Evolutionary conservation across 2,329 filamentous ascomycete genomes (phyloP).

Genomic region (Monascus ruber): DNA sequence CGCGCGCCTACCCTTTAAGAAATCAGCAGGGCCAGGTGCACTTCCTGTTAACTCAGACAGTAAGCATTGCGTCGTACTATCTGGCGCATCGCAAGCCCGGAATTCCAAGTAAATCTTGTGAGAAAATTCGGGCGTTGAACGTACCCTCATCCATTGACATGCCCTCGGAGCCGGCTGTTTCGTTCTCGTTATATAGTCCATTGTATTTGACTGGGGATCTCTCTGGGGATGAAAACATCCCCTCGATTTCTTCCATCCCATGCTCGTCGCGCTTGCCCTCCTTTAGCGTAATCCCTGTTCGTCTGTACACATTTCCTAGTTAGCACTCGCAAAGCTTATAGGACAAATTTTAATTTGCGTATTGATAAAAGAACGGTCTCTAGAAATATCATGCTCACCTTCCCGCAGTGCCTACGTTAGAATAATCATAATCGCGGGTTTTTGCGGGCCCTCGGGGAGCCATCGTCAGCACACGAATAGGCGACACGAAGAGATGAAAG

Average conservation of each 20-base stretch:
- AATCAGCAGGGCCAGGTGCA: slow-evolving; percentile 31
- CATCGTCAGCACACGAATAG: slow-evolving; percentile 11
- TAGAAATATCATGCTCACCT: slow-evolving; percentile 21
- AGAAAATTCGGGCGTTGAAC: slow-evolving; percentile 10
- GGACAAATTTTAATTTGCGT: background rate
- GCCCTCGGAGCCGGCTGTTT: slow-evolving; percentile 43
- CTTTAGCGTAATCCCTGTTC: slow-evolving; percentile 74
- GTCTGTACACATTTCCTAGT: slow-evolving; percentile 42
- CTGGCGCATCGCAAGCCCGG: no score
- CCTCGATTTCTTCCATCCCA: slow-evolving; percentile 79
- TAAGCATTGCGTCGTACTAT: slow-evolving; percentile 2
- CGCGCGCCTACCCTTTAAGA: slow-evolving; percentile 24
- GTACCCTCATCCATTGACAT: slow-evolving; percentile 56
- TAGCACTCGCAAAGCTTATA: slow-evolving; percentile 5
- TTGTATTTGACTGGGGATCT: slow-evolving; percentile 39
- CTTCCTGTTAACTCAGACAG: slow-evolving; percentile 19
- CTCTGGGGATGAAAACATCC: slow-evolving; percentile 78
- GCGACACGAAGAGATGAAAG: no score
- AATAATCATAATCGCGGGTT: slow-evolving; percentile 37
- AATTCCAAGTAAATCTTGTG: no score
- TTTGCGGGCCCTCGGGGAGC: slow-evolving; percentile 30
- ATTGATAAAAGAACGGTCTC: no score
- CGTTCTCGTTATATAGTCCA: slow-evolving; percentile 23
- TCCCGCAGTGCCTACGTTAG: slow-evolving; percentile 37
- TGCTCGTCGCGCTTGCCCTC: slow-evolving; percentile 80